Base-by-base conservation (phyloP, 306 rosid species). In the Gynostemma pentaphyllum region DNA sequence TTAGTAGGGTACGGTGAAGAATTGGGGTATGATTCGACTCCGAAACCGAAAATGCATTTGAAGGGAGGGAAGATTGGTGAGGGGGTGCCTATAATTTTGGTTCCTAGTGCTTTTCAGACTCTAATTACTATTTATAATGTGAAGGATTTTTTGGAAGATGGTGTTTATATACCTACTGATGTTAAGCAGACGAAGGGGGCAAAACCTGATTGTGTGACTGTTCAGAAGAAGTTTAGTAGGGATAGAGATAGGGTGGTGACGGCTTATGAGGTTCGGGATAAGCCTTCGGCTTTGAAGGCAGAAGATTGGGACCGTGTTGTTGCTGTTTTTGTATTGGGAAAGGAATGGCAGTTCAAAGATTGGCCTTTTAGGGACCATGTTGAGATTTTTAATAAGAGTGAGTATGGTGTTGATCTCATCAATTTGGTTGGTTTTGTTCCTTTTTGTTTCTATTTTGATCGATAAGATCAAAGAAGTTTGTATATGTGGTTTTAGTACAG, bases 241-340 rank as follows among this genome's bases (percentile, higher is more conserved):
- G 99, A 94, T 30, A 76, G 84, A 68, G 84, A 80, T 49, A 81
- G 97, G 46, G 97, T 81, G 16, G 97, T 94, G 30, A 80, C 97
- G 2, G 99, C 99, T 6, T 94, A 94, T 74, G 99, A 94, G 76
- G 99, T 94, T 2, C 82, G 99, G 77, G 99, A 94, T 68, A 94
- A 94, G 79, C 95, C 97, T 0, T 86, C 99, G 7, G 71, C 89
- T 0, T 79, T 94, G 62, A 94, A 88, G 75, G 49, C 87, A 0
- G 99, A 94, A 74, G 99, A 94, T 39, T 94, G 99, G 99, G 99
- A 94, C 24, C 82, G 97, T 5, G 99, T 94, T 10, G 97, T 94
- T 14, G 95, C 97, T 0, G 99, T 94, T 75, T 94, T 94, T 21
- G 99, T 94, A 15, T 64, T 88, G 77, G 99, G 99, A 32, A 94